Base-by-base conservation (phyloP, 2,329 filamentous ascomycete species). In the Neofusicoccum cordaticola region DNA sequence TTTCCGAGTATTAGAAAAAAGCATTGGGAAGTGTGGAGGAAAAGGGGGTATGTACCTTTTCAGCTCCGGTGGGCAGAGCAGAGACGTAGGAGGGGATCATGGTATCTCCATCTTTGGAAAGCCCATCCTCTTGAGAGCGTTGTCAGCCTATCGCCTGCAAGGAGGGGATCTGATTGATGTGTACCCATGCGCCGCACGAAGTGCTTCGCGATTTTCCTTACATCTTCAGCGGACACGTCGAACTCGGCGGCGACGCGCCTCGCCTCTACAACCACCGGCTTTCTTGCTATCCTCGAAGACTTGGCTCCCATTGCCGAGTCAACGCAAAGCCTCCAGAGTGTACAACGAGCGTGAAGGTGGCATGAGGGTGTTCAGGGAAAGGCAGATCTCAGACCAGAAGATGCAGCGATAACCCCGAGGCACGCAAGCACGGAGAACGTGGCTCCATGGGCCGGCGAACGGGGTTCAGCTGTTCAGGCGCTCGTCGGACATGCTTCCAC, bases 121-220 rank as follows among this genome's bases (percentile, higher is more conserved):
- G 50, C 27, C 61, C 61, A 56, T 53, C 50, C 31, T 47, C 61
- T 63, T 34, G 6, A 41, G 17, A 12, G 12, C 5, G 1, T 35
- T 15, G 47, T 60, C 42, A 60, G 61, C 41, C 35, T 39, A 17
- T 35, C 27, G 42, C 17, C 5, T 2, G 31, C 27, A 15, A 17
- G 12, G 22, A 41, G 7, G 7, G 13, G 34, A 15, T 27, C 19
- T 6, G 48, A 39, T 19, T 4, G 42, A 37, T 17, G 12, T 53
- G 6, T 63, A 63, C 61, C 48, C 39, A 63, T 53, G 22, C 56
- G 50, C 12, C 39, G 27, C 50, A 63, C 61, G 42, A 63, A 63
- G n/a, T 63, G 48, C 50, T 37, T 44, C 11, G 47, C 50, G 1
- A 41, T 53, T 39, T 45, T 63, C 42, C 50, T 31, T 17, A 53